phyloP scores from a whole-genome alignment of 202 grass and related monocot species.

The Panicum virgatum region DNA sequence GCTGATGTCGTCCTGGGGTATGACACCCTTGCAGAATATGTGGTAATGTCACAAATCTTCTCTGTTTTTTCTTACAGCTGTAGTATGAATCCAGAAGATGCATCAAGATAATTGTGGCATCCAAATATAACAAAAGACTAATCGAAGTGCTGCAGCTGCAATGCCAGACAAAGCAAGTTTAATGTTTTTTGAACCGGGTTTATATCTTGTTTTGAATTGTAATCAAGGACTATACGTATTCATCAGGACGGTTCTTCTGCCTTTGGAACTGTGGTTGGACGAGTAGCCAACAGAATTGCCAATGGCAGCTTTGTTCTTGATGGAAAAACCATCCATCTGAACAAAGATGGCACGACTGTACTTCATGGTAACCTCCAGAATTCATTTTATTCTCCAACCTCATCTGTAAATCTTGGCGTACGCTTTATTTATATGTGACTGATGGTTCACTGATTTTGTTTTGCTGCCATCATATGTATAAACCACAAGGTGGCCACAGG shows the following conservation, averaged over 20 bases:
- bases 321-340: conserved; percentile 11
- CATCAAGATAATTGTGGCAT: neutral
- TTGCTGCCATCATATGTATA: neutral
- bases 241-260: neutral
- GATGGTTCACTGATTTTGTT: neutral
- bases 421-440: neutral
- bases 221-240: neutral
- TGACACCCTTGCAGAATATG: conserved; percentile 57
- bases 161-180: neutral
- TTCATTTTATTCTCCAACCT: neutral
- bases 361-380: conserved; percentile 53
- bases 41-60: conserved; percentile 45
- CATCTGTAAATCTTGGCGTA: neutral
- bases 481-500: conserved; percentile 52
- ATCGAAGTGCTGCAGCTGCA: neutral
- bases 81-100: neutral
- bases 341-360: conserved; percentile 61
- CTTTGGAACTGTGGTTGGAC: conserved; percentile 43
- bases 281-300: conserved; percentile 75
- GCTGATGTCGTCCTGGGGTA: conserved; percentile 76
- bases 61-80: neutral
- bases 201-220: neutral
- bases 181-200: neutral
- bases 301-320: conserved; percentile 54
- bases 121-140: neutral